A percentile compares a stretch with the other conserved stretches of the same genome.
Evolutionary conservation across 1,284 basidiomycete species (phyloP).

Genomic region (Pholiota adiposa): DNA sequence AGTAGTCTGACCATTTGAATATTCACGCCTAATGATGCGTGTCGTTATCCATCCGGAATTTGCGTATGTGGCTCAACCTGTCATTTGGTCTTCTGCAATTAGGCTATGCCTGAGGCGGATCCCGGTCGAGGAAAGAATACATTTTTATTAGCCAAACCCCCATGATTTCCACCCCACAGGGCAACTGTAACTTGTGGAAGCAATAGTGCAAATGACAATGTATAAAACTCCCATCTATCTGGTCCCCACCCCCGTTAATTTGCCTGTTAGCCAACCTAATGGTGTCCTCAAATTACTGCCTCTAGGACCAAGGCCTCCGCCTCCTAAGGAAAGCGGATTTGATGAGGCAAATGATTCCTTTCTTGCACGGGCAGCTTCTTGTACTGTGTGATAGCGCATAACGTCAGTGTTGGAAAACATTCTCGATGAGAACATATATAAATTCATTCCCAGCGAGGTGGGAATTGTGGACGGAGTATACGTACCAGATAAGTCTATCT

Average conservation of each 20-base stretch:
- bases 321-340: conserved; percentile 76
- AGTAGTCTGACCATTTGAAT: neutral
- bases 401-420: conserved; percentile 4
- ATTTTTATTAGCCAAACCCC: neutral
- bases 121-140: neutral
- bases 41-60: neutral
- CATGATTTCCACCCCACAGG: neutral
- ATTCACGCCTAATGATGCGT: neutral
- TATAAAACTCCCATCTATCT: conserved; percentile 38
- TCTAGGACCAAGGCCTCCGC: conserved; percentile 60
- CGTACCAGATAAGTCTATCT: conserved; percentile 81
- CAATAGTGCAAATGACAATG: conserved; percentile 8
- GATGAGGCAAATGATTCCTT: conserved; percentile 77
- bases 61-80: neutral
- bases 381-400: conserved; percentile 47
- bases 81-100: neutral
- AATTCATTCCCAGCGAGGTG: conserved; percentile 14
- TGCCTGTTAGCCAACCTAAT: conserved; percentile 80
- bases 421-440: neutral
- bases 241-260: conserved; percentile 63
- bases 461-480: conserved; percentile 21
- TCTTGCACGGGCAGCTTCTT: conserved; percentile 66
- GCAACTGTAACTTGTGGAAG: neutral
- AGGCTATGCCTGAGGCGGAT: neutral
- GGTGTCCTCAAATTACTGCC: conserved; percentile 68